Percentiles rank a stretch among this genome's conserved stretches.
phyloP scores from a whole-genome alignment of 345 rosid genomes.

The Microcos paniculata region DNA sequence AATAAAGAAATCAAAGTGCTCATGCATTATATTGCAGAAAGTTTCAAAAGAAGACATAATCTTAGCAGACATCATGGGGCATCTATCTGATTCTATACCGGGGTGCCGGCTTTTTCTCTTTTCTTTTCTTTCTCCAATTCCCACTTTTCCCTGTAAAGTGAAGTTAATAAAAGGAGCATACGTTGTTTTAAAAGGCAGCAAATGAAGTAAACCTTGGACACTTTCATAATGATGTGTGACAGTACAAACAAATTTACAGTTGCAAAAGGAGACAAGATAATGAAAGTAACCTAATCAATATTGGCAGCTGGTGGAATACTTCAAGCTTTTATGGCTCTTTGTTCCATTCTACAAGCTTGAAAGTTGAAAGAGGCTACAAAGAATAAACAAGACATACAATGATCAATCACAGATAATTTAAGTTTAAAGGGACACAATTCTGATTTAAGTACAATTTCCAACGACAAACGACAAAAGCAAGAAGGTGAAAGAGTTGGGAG shows the following conservation, averaged over 20 bases:
- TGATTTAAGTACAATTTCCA: neutral
- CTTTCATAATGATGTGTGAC: neutral
- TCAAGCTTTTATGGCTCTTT: constrained; percentile 3
- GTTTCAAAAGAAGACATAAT: neutral
- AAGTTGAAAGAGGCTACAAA: neutral
- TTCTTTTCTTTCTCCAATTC: neutral
- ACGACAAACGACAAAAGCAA: neutral
- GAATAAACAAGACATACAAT: constrained; percentile 1
- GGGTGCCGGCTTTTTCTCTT: neutral
- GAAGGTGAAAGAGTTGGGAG: neutral
- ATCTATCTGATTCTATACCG: neutral
- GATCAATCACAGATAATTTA: neutral
- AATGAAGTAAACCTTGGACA: neutral
- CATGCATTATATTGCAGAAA: neutral
- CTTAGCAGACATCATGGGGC: neutral
- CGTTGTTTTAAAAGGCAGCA: neutral
- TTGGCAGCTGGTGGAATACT: neutral
- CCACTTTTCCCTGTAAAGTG: neutral
- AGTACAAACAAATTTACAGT: constrained; percentile 5
- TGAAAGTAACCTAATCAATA: neutral
- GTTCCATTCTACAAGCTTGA: neutral
- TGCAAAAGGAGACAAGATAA: constrained; percentile 8
- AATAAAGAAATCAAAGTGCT: constrained; percentile 1
- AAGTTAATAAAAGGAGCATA: neutral
- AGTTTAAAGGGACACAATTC: neutral